Base-by-base conservation (phyloP, 352 stramenopile species). In the Elongisporangium senticosum region DNA sequence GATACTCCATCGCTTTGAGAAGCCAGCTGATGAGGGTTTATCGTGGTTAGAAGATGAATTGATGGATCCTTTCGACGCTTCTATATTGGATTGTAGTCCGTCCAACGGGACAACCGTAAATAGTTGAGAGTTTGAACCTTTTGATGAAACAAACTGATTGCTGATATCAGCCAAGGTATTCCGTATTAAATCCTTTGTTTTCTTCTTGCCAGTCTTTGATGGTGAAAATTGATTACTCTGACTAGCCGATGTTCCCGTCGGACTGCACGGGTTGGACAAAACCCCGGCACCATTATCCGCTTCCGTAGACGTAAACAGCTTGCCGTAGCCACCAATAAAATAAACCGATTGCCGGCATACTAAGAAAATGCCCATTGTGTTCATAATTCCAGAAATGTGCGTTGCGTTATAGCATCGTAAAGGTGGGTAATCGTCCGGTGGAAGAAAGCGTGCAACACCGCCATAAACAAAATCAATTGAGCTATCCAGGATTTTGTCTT, bases 321-420 rank as follows among this genome's bases (percentile, higher is more conserved):
- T 90, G 0, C 60, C 61, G 53, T 88, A 90, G 0, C 80, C 80
- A 47, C 77, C 70, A 20, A 93, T 75, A 49, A 93, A 93, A 53
- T 90, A 88, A 20, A 93, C 57, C 5, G 75, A 64, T 8, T 70
- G 65, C 10, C 63, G 65, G 23, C 77, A 86, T 8, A 93, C 39
- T 10, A 80, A 49, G 14, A 89, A 84, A 2, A 93, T 63, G 14
- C 83, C 83, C 13, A 66, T 61, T 3, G 63, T 77, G 58, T 77
- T 86, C 7, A 67, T 63, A 77, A 93, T 89, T 17, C 80, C 81
- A 40, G 55, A 61, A 11, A 93, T 72, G 49, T 84, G 81, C 8
- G 63, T 65, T 13, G 76, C 80, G 28, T 82, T 88, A 52, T 79
- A 90, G 22, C 75, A 83, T 3, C 63, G 69, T 0, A 86, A 56